phyloP scores from a whole-genome alignment of 495 filamentous ascomycete genomes.

The Xylaria telfairii region DNA sequence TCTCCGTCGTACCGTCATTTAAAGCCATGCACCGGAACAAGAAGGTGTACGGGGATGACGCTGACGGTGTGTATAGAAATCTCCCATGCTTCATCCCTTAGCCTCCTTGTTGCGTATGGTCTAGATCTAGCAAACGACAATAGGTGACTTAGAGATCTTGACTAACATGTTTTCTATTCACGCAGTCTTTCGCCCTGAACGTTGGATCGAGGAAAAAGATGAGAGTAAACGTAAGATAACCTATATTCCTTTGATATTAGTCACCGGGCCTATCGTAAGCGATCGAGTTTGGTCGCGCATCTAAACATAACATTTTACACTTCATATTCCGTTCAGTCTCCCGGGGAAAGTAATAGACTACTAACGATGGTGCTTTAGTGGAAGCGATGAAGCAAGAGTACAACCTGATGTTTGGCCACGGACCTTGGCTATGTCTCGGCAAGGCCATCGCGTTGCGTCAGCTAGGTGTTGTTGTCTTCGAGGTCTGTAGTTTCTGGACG shows the following conservation, averaged over 20 bases:
- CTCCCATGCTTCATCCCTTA: too few species aligned
- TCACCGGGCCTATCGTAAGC: too few species aligned
- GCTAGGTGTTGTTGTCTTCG: conserved; percentile 57
- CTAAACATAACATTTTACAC: not conserved
- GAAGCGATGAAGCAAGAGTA: conserved; percentile 55
- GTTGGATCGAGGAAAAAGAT: conserved; percentile 53
- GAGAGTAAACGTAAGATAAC: conserved; percentile 41
- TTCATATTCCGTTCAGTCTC: not conserved
- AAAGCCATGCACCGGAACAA: conserved; percentile 55
- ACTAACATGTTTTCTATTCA: too few species aligned
- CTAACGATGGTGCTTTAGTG: conserved; percentile 19
- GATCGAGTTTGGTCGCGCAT: not conserved
- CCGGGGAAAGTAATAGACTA: not conserved
- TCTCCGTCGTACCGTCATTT: conserved; percentile 46
- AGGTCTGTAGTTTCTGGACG: conserved; percentile 45
- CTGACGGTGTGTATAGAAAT: too few species aligned
- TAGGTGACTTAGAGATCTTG: too few species aligned
- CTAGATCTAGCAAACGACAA: too few species aligned
- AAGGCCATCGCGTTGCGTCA: conserved; percentile 63
- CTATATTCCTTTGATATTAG: conserved; percentile 6
- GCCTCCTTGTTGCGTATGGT: too few species aligned
- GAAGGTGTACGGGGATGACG: conserved; percentile 59
- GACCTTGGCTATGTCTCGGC: conserved; percentile 60
- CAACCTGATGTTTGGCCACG: conserved; percentile 61
- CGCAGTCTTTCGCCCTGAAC: conserved; percentile 45